A percentile compares a stretch with the other conserved stretches of the same genome.
Conservation (phyloP, 73 alveolate genomes). For the Paramecium tetraurelia region DNA sequence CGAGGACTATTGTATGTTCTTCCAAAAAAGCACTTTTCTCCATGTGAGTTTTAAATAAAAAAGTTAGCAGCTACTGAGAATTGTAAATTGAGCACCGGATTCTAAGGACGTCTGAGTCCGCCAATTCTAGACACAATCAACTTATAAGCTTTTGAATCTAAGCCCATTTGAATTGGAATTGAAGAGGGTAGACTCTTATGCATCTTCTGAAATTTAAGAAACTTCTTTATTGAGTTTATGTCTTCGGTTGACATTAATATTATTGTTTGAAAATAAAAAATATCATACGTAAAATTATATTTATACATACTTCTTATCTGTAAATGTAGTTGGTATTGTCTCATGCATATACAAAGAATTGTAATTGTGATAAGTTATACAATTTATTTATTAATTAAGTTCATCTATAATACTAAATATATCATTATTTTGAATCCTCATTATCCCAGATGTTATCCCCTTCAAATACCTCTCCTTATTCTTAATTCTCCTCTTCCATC, state of each 20-base stretch:
- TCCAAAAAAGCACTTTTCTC: slow-evolving; percentile 29
- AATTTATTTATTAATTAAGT: neutral
- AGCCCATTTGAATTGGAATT: neutral
- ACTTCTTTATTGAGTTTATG: slow-evolving; percentile 3
- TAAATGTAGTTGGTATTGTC: neutral
- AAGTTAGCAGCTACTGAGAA: slow-evolving; percentile 28
- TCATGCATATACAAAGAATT: neutral
- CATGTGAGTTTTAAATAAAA: neutral
- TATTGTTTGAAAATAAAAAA: neutral
- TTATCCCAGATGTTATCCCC: slow-evolving; percentile 48
- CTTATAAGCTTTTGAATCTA: neutral
- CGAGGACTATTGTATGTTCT: slow-evolving; percentile 36
- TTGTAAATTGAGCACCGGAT: neutral
- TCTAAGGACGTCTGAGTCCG: slow-evolving; percentile 14
- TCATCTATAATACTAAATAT: neutral
- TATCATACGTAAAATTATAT: neutral
- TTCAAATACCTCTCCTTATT: slow-evolving; percentile 61
- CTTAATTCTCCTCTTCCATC: slow-evolving; percentile 98
- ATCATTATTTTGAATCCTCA: neutral
- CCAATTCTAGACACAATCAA: neutral
- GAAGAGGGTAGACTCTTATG: neutral
- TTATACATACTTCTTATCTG: neutral
- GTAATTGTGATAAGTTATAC: neutral
- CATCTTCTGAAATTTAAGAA: slow-evolving; percentile 23
- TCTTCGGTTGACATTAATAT: slow-evolving; percentile 15